Evolutionary conservation across 495 filamentous ascomycete genomes (phyloP).

Genomic region (Beverwykella pulmonaria): DNA sequence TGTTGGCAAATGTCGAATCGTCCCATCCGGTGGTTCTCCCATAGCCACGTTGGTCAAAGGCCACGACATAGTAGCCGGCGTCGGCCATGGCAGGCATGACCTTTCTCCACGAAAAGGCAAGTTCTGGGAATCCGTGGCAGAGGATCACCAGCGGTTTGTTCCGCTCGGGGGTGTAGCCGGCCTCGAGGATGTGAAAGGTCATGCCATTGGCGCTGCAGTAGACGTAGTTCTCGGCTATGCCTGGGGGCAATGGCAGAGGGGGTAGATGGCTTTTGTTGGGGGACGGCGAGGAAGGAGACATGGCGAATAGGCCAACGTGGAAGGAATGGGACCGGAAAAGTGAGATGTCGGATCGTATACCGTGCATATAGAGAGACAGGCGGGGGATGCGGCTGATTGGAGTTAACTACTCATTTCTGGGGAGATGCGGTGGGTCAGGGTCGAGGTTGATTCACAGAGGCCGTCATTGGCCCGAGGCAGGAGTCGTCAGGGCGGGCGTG

Average conservation of each 20-base stretch:
- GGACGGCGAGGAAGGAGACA: conserved; percentile 13
- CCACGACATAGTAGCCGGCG: conserved; percentile 64
- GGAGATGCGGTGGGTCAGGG: conserved; percentile 4
- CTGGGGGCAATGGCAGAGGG: conserved; percentile 57
- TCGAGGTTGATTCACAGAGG: background rate
- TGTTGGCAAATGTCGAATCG: conserved; percentile 51
- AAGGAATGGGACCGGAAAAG: background rate
- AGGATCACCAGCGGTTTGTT: conserved; percentile 61
- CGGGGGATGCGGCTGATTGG: conserved; percentile 4
- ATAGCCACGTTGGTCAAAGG: conserved; percentile 70
- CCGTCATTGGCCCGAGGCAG: conserved; percentile 8
- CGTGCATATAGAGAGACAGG: conserved; percentile 5
- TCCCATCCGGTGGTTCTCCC: conserved; percentile 68
- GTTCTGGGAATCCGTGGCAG: conserved; percentile 68
- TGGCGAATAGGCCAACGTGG: background rate
- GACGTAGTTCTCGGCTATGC: conserved; percentile 49
- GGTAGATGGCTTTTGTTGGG: conserved; percentile 30
- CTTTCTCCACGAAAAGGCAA: conserved; percentile 71
- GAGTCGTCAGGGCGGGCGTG: no score
- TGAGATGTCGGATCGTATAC: background rate
- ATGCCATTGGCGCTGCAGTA: conserved; percentile 48
- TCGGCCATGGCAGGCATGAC: conserved; percentile 59
- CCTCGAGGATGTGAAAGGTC: conserved; percentile 63
- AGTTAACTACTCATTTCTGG: conserved; percentile 9
- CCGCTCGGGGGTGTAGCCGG: conserved; percentile 49